These are phyloP conservation scores for Hordeum pubiflorum DNA, from an alignment of 202 grass and related monocot species.

Conservation along the genomic window DNA sequence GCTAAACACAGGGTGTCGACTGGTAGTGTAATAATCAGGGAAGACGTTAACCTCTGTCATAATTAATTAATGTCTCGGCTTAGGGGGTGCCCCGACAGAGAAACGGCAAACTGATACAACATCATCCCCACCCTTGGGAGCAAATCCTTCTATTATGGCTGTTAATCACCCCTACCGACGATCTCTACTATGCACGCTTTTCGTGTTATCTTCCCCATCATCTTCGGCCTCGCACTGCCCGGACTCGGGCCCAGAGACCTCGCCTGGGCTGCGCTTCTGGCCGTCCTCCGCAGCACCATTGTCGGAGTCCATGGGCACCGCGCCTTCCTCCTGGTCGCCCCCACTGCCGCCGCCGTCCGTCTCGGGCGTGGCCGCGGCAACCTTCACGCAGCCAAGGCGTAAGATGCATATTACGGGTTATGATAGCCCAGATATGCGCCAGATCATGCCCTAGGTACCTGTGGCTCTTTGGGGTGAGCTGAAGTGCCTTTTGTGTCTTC, in stretches of 20 bases:
- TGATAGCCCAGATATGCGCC: background rate
- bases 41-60: background rate
- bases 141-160: background rate
- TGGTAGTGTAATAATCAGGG: background rate
- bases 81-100: background rate
- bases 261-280: slow-evolving; percentile 63
- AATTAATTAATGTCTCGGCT: background rate
- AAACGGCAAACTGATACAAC: background rate
- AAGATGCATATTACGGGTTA: background rate
- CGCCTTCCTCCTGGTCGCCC: slow-evolving; percentile 82
- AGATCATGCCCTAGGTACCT: slow-evolving; percentile 34
- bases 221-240: slow-evolving; percentile 58
- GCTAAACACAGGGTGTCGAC: background rate
- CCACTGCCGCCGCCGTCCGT: slow-evolving; percentile 63
- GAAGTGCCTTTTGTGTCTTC: slow-evolving; percentile 57
- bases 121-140: background rate
- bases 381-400: slow-evolving; percentile 28
- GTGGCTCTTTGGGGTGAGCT: slow-evolving; percentile 57
- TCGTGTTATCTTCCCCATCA: slow-evolving; percentile 40
- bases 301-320: slow-evolving; percentile 71
- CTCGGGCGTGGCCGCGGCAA: slow-evolving; percentile 54
- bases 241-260: slow-evolving; percentile 58
- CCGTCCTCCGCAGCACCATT: slow-evolving; percentile 36
- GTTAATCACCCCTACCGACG: background rate
- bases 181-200: slow-evolving; percentile 24